Conservation (phyloP, 2,329 filamentous ascomycete species). For the Myrmaecium sp. region DNA sequence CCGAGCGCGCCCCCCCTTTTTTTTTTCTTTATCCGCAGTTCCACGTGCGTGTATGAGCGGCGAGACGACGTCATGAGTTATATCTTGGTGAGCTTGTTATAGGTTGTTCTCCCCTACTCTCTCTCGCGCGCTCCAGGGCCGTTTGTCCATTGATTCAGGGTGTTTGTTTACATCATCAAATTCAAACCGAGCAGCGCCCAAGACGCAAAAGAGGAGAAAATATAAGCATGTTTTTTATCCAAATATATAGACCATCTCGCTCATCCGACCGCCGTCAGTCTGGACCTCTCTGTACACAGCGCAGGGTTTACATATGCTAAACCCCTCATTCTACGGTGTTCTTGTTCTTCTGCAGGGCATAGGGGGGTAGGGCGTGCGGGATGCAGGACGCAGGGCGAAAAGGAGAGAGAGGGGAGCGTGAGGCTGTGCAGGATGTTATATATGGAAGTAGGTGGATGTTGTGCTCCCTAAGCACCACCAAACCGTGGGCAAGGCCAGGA, state of each 20-base stretch:
- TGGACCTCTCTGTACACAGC: no score
- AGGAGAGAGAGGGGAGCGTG: slow-evolving; percentile 1
- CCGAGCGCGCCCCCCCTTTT: no score
- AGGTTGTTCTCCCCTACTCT: no score
- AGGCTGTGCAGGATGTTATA: not conserved
- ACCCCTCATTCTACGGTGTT: not conserved
- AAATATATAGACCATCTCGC: not conserved
- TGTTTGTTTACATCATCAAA: no score
- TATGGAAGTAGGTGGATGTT: not conserved
- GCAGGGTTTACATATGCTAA: no score
- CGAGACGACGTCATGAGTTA: no score
- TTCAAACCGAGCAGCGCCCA: not conserved
- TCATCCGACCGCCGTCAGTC: no score
- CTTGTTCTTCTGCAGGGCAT: slow-evolving; percentile 1
- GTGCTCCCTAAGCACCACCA: slow-evolving; percentile 1
- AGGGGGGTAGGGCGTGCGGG: slow-evolving; percentile 2
- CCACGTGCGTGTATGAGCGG: no score
- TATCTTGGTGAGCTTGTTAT: no score
- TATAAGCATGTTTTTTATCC: not conserved
- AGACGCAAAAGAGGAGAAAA: not conserved
- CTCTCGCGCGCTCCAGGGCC: no score
- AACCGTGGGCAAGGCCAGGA: slow-evolving; percentile 1
- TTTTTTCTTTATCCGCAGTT: no score
- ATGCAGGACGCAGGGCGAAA: slow-evolving; percentile 2
- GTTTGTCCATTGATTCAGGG: no score